phyloP scores from a whole-genome alignment of 345 rosid genomes.

The Sonneratia alba region DNA sequence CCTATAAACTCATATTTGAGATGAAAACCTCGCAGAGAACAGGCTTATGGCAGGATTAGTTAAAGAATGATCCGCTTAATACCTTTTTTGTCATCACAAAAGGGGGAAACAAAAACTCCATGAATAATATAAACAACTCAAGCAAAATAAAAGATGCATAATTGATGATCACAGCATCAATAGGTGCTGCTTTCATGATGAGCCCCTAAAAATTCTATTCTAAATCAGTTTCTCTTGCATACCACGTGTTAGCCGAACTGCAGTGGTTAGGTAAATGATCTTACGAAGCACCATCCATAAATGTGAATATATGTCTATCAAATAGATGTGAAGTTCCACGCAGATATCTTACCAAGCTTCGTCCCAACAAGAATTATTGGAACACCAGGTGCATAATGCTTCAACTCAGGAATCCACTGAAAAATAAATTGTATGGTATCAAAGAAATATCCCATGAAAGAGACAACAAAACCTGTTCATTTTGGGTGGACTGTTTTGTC shows the following conservation, averaged over 20 bases:
- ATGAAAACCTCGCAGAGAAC: background rate
- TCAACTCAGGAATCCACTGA: slow-evolving; percentile 93
- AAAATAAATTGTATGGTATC: slow-evolving; percentile 4
- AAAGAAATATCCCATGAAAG: slow-evolving; percentile 1
- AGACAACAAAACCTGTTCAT: background rate
- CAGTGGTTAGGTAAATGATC: too few relatives aligned
- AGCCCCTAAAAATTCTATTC: background rate
- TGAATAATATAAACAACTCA: background rate
- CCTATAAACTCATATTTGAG: background rate
- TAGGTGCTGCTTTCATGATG: background rate
- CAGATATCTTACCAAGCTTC: slow-evolving; percentile 49
- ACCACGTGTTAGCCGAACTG: background rate
- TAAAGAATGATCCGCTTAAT: too few relatives aligned
- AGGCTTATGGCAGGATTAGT: too few relatives aligned
- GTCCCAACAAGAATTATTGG: slow-evolving; percentile 87
- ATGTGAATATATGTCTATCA: background rate
- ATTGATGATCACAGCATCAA: background rate
- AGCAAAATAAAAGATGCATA: background rate
- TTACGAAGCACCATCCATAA: background rate
- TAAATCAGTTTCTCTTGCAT: background rate
- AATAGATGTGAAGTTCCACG: background rate
- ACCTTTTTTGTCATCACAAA: background rate
- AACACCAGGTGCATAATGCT: slow-evolving; percentile 90
- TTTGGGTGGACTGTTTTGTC: background rate
- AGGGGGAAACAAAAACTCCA: background rate